Conservation (phyloP, 345 rosid genomes). For the Lepidium sativum region DNA sequence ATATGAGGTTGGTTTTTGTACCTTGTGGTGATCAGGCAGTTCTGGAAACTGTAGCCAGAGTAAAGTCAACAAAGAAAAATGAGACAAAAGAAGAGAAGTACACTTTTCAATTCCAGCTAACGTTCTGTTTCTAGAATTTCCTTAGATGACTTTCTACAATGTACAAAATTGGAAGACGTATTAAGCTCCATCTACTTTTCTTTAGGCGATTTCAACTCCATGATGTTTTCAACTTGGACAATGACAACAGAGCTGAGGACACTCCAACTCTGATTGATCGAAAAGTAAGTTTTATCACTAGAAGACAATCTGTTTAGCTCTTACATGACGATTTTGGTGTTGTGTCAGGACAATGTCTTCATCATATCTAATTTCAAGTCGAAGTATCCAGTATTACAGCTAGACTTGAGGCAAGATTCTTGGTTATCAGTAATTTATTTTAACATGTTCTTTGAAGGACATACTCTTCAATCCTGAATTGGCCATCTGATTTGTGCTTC, state of each 20-base stretch:
- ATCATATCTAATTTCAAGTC: constrained; percentile 92
- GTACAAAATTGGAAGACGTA: too few relatives aligned
- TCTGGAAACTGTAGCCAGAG: constrained; percentile 88
- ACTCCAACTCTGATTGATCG: too few relatives aligned
- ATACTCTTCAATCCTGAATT: neutral
- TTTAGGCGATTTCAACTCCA: too few relatives aligned
- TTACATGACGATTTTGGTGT: constrained; percentile 8
- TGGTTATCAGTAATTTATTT: neutral
- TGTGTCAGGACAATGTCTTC: constrained; percentile 85
- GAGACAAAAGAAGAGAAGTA: constrained; percentile 74
- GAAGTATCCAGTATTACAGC: constrained; percentile 83
- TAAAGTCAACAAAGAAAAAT: constrained; percentile 62
- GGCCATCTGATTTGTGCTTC: constrained; percentile 4
- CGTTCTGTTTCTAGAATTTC: too few relatives aligned
- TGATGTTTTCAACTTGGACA: too few relatives aligned
- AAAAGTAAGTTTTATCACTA: too few relatives aligned
- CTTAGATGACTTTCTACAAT: too few relatives aligned
- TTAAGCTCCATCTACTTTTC: too few relatives aligned
- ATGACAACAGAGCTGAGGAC: too few relatives aligned
- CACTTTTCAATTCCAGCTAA: too few relatives aligned
- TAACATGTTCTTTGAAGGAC: constrained; percentile 1
- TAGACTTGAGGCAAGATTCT: constrained; percentile 61
- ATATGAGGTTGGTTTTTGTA: constrained; percentile 8
- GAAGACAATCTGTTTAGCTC: neutral
- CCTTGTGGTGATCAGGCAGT: constrained; percentile 58